phyloP scores from a whole-genome alignment of 2,329 filamentous ascomycete species.

The Hymenoscyphus linearis region DNA sequence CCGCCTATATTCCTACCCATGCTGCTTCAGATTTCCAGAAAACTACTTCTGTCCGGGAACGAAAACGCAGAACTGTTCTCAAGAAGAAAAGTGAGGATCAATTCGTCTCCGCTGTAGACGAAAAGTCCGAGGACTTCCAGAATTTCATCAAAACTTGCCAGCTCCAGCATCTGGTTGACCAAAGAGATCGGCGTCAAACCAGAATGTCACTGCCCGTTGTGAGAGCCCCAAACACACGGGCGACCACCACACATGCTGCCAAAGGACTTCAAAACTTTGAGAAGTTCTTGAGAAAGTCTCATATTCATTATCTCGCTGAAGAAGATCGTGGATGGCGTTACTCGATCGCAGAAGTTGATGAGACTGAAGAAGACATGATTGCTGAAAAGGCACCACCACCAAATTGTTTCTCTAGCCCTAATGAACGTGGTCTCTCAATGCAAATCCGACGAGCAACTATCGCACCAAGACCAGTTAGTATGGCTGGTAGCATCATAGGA shows the following conservation, averaged over 20 bases:
- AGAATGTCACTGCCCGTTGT: neutral
- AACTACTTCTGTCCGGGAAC: neutral
- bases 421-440: neutral
- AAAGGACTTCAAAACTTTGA: neutral
- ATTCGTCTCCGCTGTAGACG: neutral
- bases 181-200: conserved; percentile 3
- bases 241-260: neutral
- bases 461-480: neutral
- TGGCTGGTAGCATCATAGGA: conserved; percentile 8
- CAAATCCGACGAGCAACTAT: neutral
- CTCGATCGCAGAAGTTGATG: neutral
- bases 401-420: neutral
- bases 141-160: neutral
- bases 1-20: conserved; percentile 16
- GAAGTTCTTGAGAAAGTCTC: neutral
- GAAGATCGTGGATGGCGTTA: neutral
- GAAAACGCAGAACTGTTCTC: neutral
- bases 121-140: conserved; percentile 1
- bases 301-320: neutral
- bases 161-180: conserved; percentile 1
- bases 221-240: neutral
- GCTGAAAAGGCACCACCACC: neutral
- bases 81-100: neutral
- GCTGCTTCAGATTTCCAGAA: conserved; percentile 14
- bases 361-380: neutral